phyloP scores from a whole-genome alignment of 768 basidiomycete species.

The Podaxis rugospora region DNA sequence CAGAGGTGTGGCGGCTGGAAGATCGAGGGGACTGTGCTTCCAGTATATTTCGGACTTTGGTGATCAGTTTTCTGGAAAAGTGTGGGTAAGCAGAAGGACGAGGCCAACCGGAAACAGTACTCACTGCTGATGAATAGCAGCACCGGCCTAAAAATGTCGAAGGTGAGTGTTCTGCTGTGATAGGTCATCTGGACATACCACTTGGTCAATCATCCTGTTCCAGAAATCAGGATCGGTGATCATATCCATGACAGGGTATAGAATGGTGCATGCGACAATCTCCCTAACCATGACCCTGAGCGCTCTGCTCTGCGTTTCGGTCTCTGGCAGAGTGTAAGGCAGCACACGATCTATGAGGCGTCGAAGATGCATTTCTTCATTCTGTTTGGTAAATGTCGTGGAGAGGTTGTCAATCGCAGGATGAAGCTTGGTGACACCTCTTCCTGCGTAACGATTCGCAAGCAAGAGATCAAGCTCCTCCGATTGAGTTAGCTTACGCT shows the following conservation, averaged over 20 bases:
- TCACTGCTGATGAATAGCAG: slow-evolving; percentile 49
- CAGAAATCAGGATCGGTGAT: slow-evolving; percentile 95
- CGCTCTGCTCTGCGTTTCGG: slow-evolving; percentile 66
- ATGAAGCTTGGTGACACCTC: slow-evolving; percentile 65
- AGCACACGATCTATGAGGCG: slow-evolving; percentile 67
- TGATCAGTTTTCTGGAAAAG: slow-evolving; percentile 68
- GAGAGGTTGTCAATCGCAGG: slow-evolving; percentile 86
- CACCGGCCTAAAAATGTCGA: slow-evolving; percentile 36
- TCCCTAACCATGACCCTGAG: slow-evolving; percentile 76
- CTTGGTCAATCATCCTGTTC: slow-evolving; percentile 90
- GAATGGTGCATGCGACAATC: slow-evolving; percentile 73
- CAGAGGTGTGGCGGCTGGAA: slow-evolving; percentile 33
- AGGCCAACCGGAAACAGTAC: slow-evolving; percentile 5
- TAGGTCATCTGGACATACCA: slow-evolving; percentile 50
- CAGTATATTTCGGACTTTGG: slow-evolving; percentile 79
- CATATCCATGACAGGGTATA: slow-evolving; percentile 91
- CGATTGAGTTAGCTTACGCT: slow-evolving; percentile 80
- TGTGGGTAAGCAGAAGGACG: slow-evolving; percentile 10
- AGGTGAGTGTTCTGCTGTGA: not conserved
- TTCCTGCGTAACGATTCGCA: slow-evolving; percentile 74
- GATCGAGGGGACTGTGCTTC: slow-evolving; percentile 72
- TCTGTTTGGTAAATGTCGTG: slow-evolving; percentile 83
- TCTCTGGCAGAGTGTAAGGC: slow-evolving; percentile 68
- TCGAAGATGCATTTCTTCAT: slow-evolving; percentile 83
- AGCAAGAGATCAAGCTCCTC: slow-evolving; percentile 86